Base-by-base conservation (phyloP, 139 green algal genomes). In the Medakamo hakoo region DNA sequence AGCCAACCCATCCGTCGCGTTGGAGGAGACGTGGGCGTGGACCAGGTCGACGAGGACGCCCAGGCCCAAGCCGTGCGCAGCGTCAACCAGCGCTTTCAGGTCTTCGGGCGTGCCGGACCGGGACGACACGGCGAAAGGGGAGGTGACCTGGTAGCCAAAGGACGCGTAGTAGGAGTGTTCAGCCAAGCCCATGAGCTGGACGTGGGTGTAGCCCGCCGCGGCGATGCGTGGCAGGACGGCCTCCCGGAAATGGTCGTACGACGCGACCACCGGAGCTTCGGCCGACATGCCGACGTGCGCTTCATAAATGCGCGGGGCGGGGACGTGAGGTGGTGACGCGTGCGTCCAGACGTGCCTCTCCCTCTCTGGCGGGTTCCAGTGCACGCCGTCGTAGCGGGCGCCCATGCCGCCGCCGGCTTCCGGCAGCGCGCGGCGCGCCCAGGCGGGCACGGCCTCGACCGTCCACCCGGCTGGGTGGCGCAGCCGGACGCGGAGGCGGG, bases 111-210 rank as follows among this genome's bases (percentile, higher is more conserved):
- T 96, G 57, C 89, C 89, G 30, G 68, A 82, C 30, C 83, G 80
- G 21, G 63, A 81, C 69, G 65, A 77, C 27, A 88, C 75, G 23
- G 88, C 90, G 74, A 95, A 97, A 52, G 88, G 85, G 66, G 84
- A 94, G 27, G 90, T 96, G 23, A 96, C 89, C 68, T 96, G 89
- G 76, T 96, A 95, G 3, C 89, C 90, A 70, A 95, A 97, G 49
- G 70, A 90, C 3, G 68, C 91, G 67, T 94, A 96, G 73, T 95
- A 97, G 5, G 87, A 76, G 71, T 97, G 91, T 77, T 97, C 91
- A 78, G 88, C 80, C 3, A 96, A 70, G 2, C 87, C 90, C 87
- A 94, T 94, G 52, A 97, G 77, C 72, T 93, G 87, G 2, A 96
- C 71, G 18, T 85, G 80, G 27, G 87, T 98, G 82, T 98, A 97